Base-by-base conservation (phyloP, 2,329 filamentous ascomycete genomes). In the Paramyrothecium roridum region DNA sequence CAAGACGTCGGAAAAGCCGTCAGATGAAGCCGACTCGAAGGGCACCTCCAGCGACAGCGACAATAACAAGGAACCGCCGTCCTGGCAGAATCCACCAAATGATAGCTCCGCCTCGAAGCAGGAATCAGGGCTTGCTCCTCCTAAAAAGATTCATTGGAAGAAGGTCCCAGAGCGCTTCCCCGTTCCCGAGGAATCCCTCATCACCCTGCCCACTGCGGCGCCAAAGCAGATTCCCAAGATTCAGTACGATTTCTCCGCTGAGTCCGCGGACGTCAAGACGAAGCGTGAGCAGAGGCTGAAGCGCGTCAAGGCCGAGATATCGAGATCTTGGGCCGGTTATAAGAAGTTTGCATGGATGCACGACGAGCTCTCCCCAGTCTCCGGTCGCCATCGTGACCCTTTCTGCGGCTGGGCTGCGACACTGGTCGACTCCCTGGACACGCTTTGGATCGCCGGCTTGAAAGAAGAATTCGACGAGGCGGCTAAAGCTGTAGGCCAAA, bases 381-480 rank as follows among this genome's bases (percentile, higher is more conserved):
- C 84, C 30, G 86, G 86, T 52, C 76, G 74, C 16, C 84, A 78
- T 60, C 83, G 84, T 19, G 89, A 97, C 67, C 90, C 91, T 0
- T 98, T 98, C 71, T 93, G 91, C 67, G 91, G 89, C 51, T 96
- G 92, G 92, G 90, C 90, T 19, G 92, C 92, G 17, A 96, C 92
- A 0, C 70, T 96, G 57, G 89, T 96, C 6, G 92, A 96, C 74
- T 78, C 84, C 1, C 75, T 93, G 52, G 91, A 96, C 67, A 93
- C 91, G 0, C 77, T 96, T 3, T 96, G 90, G 89, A 93, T 96
- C 62, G 92, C 93, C 82, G 90, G 84, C 23, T 66, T 96, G 68
- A 82, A 83, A 63, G 80, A 88, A 1, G 90, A 96, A 63, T 96
- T 96, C 64, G 84, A 91, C 56, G 86, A 91, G 57, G 91, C 91